Evolutionary conservation across 2,329 filamentous ascomycete genomes (phyloP), one percentile per base, ranked within the genome.

Genomic region (Pleurostoma richardsiae): DNA sequence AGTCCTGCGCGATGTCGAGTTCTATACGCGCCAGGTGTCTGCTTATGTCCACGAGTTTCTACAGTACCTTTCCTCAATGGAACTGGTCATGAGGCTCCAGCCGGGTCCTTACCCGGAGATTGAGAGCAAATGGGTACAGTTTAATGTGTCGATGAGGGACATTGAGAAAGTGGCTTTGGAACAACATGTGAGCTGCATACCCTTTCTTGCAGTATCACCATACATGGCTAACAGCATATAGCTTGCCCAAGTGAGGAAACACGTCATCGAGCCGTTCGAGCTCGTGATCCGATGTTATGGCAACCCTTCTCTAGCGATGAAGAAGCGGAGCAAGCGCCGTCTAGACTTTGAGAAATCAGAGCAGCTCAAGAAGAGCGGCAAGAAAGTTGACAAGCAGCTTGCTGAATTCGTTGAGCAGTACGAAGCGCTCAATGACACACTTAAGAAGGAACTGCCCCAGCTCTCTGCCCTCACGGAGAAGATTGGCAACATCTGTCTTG

Each of bases 81-180:
- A 96, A 64, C 79, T 87, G 1, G 86, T 91, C 53, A 88, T 95
- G 68, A 83, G 82, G 38, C 67, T 83, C 31, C 79, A 83, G 54
- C 84, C 85, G 10, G 87, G 86, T 43, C 82, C 79, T 49, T 83
- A 90, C 62, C 84, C 89, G 1, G 91, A 97, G 63, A 73, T 95
- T 39, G 91, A 96, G 67, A 91, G 87, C 72, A 95, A 95, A 63
- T 97, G 92, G 89, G 87, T 90, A 43, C 88, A 86, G 51, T 94
- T 96, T 67, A 92, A 90, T 54, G 83, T 90, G 59, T 87, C 86
- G 31, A 88, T 95, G 68, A 82, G 88, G 53, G 91, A 96, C 58
- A 82, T 97, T 53, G 85, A 91, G 58, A 86, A 85, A 50, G 81
- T 90, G 53, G 87, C 88, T 4, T 74, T 97, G 27, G 86, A 90